Base-by-base conservation (phyloP, 73 alveolate genomes). In the Paramecium bursaria region DNA sequence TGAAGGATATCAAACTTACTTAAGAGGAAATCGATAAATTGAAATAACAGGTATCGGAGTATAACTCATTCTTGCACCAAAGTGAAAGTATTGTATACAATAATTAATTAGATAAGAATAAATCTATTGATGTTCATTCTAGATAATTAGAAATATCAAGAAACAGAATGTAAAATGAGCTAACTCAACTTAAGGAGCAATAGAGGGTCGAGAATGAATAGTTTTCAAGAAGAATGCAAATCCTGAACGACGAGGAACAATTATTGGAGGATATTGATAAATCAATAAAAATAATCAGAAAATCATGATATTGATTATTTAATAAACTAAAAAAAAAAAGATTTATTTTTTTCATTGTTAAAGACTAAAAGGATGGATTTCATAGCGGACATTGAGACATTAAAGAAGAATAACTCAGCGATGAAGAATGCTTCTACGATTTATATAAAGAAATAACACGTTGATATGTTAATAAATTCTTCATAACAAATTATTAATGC, bases 301-400 rank as follows among this genome's bases (percentile, higher is more conserved):
- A 42, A 11, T 67, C 23, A 67, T 67, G 33, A 9, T 39, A 7
- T 67, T 31, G 23, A 67, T 67, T 17, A 13, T 21, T 21, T 25
- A 67, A 67, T 33, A 42, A 67, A 7, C 14, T 7, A 39, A 14
- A 67, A 39, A 7, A 21, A 44, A 57, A 39, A 67, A 67, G 33
- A 35, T 67, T 39, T 25, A 35, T 39, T 1, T n/a, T n/a, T n/a
- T n/a, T n/a, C n/a, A n/a, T n/a, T n/a, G n/a, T n/a, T n/a, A 57
- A 57, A 29, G 7, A 25, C 17, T 26, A 57, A 67, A 39, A 25
- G 19, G 54, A 67, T 67, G 82, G 82, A 67, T 31, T 29, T 17
- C 9, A 17, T 31, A 67, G 21, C 19, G 10, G 11, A 67, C 17
- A 19, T 4, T 25, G 50, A 67, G 44, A 23, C 33, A 47, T 11